Percentiles rank a stretch among this genome's conserved stretches.
phyloP scores from a whole-genome alignment of 768 basidiomycete genomes.

The button mushroom (Agaricus bisporus) region DNA sequence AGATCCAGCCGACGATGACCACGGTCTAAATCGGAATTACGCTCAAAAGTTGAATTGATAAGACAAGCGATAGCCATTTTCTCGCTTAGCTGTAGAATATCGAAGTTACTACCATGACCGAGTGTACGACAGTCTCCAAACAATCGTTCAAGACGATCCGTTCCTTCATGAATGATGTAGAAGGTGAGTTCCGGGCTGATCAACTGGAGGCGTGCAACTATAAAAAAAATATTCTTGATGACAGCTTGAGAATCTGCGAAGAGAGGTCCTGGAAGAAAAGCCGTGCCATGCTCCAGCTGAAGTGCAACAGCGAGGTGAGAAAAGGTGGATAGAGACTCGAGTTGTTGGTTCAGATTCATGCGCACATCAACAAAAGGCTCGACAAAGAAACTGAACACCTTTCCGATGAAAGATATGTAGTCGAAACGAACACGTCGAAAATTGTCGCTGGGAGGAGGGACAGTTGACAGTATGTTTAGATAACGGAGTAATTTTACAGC shows the following conservation, averaged over 20 bases:
- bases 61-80: constrained; percentile 15
- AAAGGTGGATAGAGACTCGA: too few relatives aligned
- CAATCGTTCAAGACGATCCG: constrained; percentile 21
- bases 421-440: too few relatives aligned
- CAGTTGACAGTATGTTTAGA: too few relatives aligned
- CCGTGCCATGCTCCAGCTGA: too few relatives aligned
- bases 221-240: constrained; percentile 21
- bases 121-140: constrained; percentile 18
- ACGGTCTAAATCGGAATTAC: constrained; percentile 17
- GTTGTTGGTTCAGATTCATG: too few relatives aligned
- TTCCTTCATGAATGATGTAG: constrained; percentile 18
- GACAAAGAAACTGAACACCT: too few relatives aligned
- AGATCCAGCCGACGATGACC: constrained; percentile 17
- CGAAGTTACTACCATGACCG: constrained; percentile 19
- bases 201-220: constrained; percentile 17
- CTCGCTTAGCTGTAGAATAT: constrained; percentile 16
- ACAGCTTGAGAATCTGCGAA: constrained; percentile 21
- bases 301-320: too few relatives aligned
- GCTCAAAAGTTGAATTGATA: constrained; percentile 15
- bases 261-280: constrained; percentile 9
- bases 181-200: constrained; percentile 11
- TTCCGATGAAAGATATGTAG: too few relatives aligned
- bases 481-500: too few relatives aligned
- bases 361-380: too few relatives aligned
- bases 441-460: too few relatives aligned